These are phyloP conservation scores for Candida piceae DNA, from an alignment of 805 yeast genomes.

Conservation along the genomic window DNA sequence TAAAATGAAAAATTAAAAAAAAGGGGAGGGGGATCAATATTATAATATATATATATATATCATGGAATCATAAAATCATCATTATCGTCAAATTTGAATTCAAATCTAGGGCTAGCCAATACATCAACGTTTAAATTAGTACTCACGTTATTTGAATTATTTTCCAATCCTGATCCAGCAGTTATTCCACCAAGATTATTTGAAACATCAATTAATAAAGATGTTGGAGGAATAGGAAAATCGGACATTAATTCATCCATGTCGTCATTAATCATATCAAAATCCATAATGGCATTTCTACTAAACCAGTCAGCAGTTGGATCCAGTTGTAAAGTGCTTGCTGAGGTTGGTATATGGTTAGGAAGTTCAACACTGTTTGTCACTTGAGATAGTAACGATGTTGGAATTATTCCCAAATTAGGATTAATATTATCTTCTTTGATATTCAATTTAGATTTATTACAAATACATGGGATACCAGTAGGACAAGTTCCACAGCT, in stretches of 20 bases:
- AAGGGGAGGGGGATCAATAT: not conserved
- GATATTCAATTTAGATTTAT: no score
- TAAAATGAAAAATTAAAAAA: not conserved
- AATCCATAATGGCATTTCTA: constrained; percentile 5
- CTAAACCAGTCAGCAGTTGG: constrained; percentile 7
- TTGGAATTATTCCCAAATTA: not conserved
- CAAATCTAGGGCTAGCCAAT: constrained; percentile 13
- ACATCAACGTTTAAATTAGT: no score
- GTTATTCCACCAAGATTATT: constrained; percentile 2
- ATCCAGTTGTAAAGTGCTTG: not conserved
- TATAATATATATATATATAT: not conserved
- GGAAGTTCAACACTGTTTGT: not conserved
- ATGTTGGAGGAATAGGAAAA: constrained; percentile 4
- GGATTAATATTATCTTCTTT: no score
- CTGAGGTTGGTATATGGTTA: no score
- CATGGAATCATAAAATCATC: constrained; percentile 26
- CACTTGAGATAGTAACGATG: not conserved
- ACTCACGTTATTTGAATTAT: no score
- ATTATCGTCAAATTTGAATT: constrained; percentile 23
- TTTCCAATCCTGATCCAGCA: not conserved
- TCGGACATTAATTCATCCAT: constrained; percentile 5
- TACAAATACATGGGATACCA: not conserved
- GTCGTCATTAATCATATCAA: constrained; percentile 9
- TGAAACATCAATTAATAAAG: constrained; percentile 5
- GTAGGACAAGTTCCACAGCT: no score